phyloP scores from a whole-genome alignment of 345 rosid species.

The Arabidopsis thaliana region DNA sequence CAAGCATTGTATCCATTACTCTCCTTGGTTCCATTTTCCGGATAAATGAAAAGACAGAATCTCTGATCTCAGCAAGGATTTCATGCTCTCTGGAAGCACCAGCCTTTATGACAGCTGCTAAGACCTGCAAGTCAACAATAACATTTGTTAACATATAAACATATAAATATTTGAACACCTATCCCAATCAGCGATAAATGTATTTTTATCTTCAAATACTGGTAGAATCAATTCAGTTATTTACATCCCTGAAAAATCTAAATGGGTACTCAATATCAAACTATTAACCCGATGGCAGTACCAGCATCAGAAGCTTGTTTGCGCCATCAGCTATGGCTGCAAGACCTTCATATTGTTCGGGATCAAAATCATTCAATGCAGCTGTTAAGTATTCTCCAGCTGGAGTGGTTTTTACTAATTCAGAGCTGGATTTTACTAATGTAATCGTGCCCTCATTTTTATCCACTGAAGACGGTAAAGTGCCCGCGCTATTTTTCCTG shows the following conservation, averaged over 20 bases:
- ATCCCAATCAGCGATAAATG: conserved; percentile 20
- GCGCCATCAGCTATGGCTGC: conserved; percentile 99
- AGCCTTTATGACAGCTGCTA: conserved; percentile 99
- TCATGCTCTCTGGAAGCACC: conserved; percentile 99
- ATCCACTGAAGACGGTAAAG: conserved; percentile 52
- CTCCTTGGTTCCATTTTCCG: conserved; percentile 93
- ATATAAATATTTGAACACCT: conserved; percentile 7
- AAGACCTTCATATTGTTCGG: conserved; percentile 88
- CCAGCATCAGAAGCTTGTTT: conserved; percentile 99
- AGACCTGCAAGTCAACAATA: conserved; percentile 66
- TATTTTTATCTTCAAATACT: not conserved
- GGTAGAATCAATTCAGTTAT: not conserved
- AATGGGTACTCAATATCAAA: conserved; percentile 12
- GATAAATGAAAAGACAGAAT: conserved; percentile 89
- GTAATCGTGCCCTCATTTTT: conserved; percentile 57
- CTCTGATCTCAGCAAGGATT: conserved; percentile 98
- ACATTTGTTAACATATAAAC: conserved; percentile 2
- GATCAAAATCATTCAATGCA: conserved; percentile 92
- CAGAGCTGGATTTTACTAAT: conserved; percentile 67
- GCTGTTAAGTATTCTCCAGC: conserved; percentile 97
- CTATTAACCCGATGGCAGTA: conserved; percentile 54
- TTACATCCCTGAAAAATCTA: conserved; percentile 19
- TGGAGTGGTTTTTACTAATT: conserved; percentile 82
- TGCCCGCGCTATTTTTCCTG: conserved; percentile 61
- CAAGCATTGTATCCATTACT: conserved; percentile 99